Conservation (phyloP, 2,329 filamentous ascomycete species). For the Fusarium coicis region DNA sequence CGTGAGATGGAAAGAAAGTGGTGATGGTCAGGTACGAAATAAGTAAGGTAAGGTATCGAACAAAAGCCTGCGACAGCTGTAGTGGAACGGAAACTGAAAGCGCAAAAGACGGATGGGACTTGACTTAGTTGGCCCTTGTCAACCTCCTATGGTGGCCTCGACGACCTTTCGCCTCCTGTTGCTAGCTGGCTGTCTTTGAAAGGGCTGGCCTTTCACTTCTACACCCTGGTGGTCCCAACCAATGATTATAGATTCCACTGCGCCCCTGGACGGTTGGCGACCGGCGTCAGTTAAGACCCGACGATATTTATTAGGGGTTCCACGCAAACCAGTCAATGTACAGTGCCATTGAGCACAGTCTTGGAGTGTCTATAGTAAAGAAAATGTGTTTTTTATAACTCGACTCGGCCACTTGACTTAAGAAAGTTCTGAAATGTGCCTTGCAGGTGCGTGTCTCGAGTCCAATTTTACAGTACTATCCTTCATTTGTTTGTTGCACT, state of each 20-base stretch:
- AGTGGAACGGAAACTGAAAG: conserved; percentile 22
- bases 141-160: conserved; percentile 27
- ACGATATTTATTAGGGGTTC: conserved; percentile 45
- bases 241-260: conserved; percentile 22
- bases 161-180: conserved; percentile 24
- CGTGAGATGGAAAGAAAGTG: conserved; percentile 36
- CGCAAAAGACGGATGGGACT: conserved; percentile 30
- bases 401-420: neutral
- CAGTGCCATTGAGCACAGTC: conserved; percentile 23
- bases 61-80: conserved; percentile 33
- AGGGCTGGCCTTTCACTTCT: conserved; percentile 15
- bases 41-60: neutral
- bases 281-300: conserved; percentile 19
- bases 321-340: conserved; percentile 9
- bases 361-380: conserved; percentile 8
- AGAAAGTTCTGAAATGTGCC: neutral
- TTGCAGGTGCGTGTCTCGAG: conserved; percentile 12
- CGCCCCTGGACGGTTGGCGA: conserved; percentile 6
- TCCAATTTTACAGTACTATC: conserved; percentile 3
- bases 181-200: conserved; percentile 10
- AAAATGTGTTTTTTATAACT: neutral
- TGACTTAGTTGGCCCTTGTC: conserved; percentile 24
- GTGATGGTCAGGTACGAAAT: conserved; percentile 36
- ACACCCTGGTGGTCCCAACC: conserved; percentile 26
- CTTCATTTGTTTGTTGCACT: conserved; percentile 9